Evolutionary conservation across 257 asterid genomes (phyloP), one percentile per base, ranked within the genome.

Genomic region (Henckelia pumila): DNA sequence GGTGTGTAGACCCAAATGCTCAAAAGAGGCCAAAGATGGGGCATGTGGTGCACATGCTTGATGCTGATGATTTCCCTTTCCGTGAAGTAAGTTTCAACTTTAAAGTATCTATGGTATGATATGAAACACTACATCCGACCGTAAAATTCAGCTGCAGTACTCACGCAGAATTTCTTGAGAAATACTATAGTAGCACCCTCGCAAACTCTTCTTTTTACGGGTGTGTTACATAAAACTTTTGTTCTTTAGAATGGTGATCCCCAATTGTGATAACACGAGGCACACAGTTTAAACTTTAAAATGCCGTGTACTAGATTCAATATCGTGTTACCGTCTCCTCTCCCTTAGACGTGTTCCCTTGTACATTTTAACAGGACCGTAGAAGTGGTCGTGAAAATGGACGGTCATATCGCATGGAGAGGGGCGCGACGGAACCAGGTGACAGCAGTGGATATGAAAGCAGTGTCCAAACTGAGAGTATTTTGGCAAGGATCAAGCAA

Each of bases 1-100:
- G 97, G 19, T 91, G 97, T 69, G 96, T 91, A 3, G 97, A 88
- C 70, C 96, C 95, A 22, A 86, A 83, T 69, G 53, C 96, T 67
- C 96, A 85, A 69, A 91, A 91, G 82, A 75, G 97, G 84, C 97
- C 97, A 6, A 88, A 86, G 82, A 91, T 91, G 96, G 97, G 97
- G n/a, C 95, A 91, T 75, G 95, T 91, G 7, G 83, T 91, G 52
- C 97, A 91, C 85, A 91, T 88, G 97, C 86, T 91, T 44, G 97
- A 91, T 74, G 92, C 87, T 13, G 96, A 91, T 44, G 97, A 91
- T 68, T 86, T 88, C 64, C 95, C 92, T 56, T 87, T 87, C 72
- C 90, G 96, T 56, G 96, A 92, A 49, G 96, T 85, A 78, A 84
- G 90, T 82, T 35, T 1, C 55, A 47, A 17, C 21, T 47, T 40